A percentile compares a stretch with the other conserved stretches of the same genome.
Conservation (phyloP, 306 rosid species). For the Rosa chinensis region DNA sequence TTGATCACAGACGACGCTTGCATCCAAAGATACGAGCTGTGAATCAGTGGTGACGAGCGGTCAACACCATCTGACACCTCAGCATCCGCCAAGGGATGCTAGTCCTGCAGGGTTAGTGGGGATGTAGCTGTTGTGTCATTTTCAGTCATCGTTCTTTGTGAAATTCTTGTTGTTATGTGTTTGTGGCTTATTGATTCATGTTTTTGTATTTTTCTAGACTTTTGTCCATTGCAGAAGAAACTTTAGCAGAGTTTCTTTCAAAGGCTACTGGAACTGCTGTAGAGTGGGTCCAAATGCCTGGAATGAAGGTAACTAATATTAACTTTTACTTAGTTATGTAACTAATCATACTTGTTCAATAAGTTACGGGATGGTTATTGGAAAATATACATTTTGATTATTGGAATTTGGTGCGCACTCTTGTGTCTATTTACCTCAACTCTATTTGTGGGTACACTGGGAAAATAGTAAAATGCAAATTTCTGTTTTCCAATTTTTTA, state of each 20-base stretch:
- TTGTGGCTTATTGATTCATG: slow-evolving; percentile 42
- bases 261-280: slow-evolving; percentile 99
- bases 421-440: background rate
- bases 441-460: background rate
- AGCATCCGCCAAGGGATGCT: slow-evolving; percentile 99
- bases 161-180: slow-evolving; percentile 36
- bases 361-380: background rate
- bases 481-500: background rate
- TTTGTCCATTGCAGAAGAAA: slow-evolving; percentile 99
- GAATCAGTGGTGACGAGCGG: slow-evolving; percentile 95
- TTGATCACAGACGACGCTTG: slow-evolving; percentile 62
- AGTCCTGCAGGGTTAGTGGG: slow-evolving; percentile 99
- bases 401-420: background rate
- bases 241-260: slow-evolving; percentile 99
- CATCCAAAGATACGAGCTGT: slow-evolving; percentile 93
- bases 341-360: slow-evolving; percentile 5
- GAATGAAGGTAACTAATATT: slow-evolving; percentile 75
- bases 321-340: background rate
- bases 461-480: background rate
- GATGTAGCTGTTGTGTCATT: slow-evolving; percentile 54
- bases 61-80: slow-evolving; percentile 86
- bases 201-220: slow-evolving; percentile 59
- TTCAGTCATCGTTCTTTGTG: slow-evolving; percentile 41
- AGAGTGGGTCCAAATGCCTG: slow-evolving; percentile 99
- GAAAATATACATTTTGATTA: background rate